phyloP scores from a whole-genome alignment of 2,329 filamentous ascomycete species.

The Verticillium nonalfalfae region DNA sequence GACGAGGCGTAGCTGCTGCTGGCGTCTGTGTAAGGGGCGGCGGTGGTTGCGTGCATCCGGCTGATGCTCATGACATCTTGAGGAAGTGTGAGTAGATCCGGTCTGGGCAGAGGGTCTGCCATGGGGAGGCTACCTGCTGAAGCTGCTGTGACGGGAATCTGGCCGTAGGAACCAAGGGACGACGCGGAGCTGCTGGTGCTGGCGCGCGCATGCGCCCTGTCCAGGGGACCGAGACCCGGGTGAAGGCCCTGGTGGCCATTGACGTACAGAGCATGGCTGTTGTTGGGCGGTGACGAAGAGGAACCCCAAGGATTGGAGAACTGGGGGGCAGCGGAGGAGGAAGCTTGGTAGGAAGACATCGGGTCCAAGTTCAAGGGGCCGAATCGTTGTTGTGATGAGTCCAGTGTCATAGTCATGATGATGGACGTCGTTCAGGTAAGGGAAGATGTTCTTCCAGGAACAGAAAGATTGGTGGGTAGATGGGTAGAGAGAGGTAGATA shows the following conservation, averaged over 20 bases:
- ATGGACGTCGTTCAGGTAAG: neutral
- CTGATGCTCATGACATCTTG: conserved; percentile 71
- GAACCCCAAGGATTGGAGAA: conserved; percentile 89
- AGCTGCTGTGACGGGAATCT: conserved; percentile 65
- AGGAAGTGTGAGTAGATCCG: conserved; percentile 63
- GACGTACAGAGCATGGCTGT: conserved; percentile 54
- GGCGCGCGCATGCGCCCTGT: conserved; percentile 46
- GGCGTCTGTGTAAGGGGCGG: conserved; percentile 64
- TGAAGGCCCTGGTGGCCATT: conserved; percentile 49
- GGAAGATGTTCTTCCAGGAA: conserved; percentile 4
- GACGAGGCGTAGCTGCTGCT: conserved; percentile 52
- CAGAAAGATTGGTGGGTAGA: conserved; percentile 17
- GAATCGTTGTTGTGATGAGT: conserved; percentile 78
- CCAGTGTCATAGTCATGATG: conserved; percentile 93
- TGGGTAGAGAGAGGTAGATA: conserved; percentile 20
- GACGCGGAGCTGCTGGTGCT: conserved; percentile 50
- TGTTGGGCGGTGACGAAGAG: conserved; percentile 39
- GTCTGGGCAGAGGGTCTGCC: conserved; percentile 49
- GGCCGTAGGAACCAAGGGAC: conserved; percentile 65
- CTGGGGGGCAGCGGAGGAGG: conserved; percentile 53
- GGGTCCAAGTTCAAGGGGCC: conserved; percentile 74
- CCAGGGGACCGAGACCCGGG: conserved; percentile 48
- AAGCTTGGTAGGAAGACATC: conserved; percentile 59
- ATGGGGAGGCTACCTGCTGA: conserved; percentile 63
- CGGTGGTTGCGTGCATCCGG: conserved; percentile 51